Base-by-base conservation (phyloP, 2,329 filamentous ascomycete genomes). In the Paracoccidioides brasiliensis region DNA sequence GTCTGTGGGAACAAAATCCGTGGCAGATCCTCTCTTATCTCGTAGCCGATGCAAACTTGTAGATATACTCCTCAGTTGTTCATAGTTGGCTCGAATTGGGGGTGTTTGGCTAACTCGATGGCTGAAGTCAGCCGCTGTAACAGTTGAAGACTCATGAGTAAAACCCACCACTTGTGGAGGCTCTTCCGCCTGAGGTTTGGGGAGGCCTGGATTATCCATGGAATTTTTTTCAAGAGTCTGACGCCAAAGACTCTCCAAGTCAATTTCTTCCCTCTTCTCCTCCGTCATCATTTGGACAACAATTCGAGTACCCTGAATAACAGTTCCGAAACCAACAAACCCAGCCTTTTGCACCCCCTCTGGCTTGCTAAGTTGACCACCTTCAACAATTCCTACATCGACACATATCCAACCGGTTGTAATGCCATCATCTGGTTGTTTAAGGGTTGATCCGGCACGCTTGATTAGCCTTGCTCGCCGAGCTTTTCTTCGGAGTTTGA, bases 381-480 rank as follows among this genome's bases (percentile, higher is more conserved):
- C 78, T 45, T 85, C 80, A 0, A 89, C 78, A 14, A 80, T 80
- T 4, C 88, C 88, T 8, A 93, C 80, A 67, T 95, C 94, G 58
- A 97, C 87, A 70, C 93, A 98, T 22, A 98, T 86, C 93, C 93
- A 98, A 8, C 90, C 90, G 0, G 91, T 96, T 10, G 86, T 84
- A 53, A 95, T 87, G 2, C 90, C 91, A 65, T 96, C 88, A 63
- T 95, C 90, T 9, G 81, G 80, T 5, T 81, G 76, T 42, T 72
- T 69, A 6, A 71, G 61, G 49, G 75, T 72, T 49, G 80, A 77
- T n/a, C 83, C 82, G 0, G 82, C 80, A 57, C 80, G 86, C 12
- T 87, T 89, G 62, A 95, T 74, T 58, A 96, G 75, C 69, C 88
- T 89, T 37, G 89, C 86, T 63, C 86, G 84, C 68, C 88, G 88